Conservation (phyloP, 129 eudicot genomes). For the Artemisia tridentata region DNA sequence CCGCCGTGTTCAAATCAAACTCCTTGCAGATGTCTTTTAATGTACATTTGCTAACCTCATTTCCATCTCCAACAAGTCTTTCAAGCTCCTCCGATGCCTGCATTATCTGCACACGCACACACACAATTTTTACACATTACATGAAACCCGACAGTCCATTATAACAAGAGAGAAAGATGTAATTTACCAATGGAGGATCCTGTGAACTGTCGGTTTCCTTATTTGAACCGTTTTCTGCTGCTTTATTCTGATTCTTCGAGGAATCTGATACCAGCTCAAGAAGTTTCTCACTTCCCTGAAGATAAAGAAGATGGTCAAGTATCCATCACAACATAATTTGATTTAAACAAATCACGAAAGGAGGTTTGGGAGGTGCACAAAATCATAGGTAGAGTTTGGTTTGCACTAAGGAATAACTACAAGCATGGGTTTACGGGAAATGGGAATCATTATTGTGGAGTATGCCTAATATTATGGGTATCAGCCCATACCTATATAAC, state of each 20-base stretch:
- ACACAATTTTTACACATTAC: not conserved
- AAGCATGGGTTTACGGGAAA: not conserved
- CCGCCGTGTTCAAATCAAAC: constrained; percentile 51
- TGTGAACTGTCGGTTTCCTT: constrained; percentile 22
- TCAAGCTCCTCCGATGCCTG: constrained; percentile 73
- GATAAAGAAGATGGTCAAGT: not conserved
- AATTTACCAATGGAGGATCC: constrained; percentile 51
- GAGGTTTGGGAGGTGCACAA: not conserved
- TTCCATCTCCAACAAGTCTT: constrained; percentile 47
- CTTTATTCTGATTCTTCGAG: constrained; percentile 31
- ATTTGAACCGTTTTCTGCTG: constrained; percentile 18
- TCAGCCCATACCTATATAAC: too few relatives aligned
- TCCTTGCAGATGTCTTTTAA: constrained; percentile 64
- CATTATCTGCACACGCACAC: constrained; percentile 51
- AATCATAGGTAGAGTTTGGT: too few relatives aligned
- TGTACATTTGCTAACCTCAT: constrained; percentile 50
- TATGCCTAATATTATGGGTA: too few relatives aligned
- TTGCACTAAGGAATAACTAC: too few relatives aligned
- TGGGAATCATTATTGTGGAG: too few relatives aligned
- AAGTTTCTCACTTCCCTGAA: constrained; percentile 93
- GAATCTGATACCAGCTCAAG: constrained; percentile 75
- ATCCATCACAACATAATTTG: constrained; percentile 12
- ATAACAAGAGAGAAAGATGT: constrained; percentile 1
- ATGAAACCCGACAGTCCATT: not conserved
- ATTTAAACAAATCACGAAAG: not conserved